Base-by-base conservation (phyloP, 2,329 filamentous ascomycete genomes). In the Scolecobasidium constrictum region DNA sequence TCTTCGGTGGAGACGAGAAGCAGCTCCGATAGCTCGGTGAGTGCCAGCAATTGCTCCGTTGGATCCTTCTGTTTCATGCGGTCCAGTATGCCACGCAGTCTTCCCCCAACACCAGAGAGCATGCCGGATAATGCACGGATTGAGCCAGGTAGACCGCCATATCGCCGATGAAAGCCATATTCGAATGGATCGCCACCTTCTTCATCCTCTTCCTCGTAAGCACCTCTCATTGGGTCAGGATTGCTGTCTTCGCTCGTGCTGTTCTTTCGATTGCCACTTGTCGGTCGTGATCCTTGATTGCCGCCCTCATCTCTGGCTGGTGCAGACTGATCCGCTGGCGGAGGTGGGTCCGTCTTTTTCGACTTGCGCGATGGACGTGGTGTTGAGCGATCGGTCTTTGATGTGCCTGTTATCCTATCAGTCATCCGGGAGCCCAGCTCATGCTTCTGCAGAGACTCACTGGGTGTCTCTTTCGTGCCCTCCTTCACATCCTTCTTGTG, bases 1-100 rank as follows among this genome's bases (percentile, higher is more conserved):
- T 98, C 92, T 63, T 98, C 92, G 51, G 92, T 96, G 9, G 90
- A 94, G 28, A 98, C 85, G 21, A 98, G 71, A 4, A 98, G 69
- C 42, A 96, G 81, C 61, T 98, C 88, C 0, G 90, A 94, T 5
- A 98, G 71, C 52, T 96, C 90, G 61, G 94, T 86, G 21, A 98
- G 68, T 20, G 90, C 92, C 55, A 95, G 87, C 51, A 94, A 71
- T 65, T 98, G 93, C 31, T 92, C 67, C 0, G 87, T 88, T 4
- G 81, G 77, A 49, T 95, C 86, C 57, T 88, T 90, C 53, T 84
- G 79, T 50, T 82, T 81, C 45, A 98, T 67, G 47, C 68, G 66
- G 42, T 71, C 67, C 37, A 71, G 55, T 23, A 70, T 65, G 43
- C 56, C 84, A 44, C 90, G 77, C 39, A 98, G 69, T 49, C 87